Conservation (phyloP, 2,329 filamentous ascomycete genomes). For the Aspergillus quadricinctus region DNA sequence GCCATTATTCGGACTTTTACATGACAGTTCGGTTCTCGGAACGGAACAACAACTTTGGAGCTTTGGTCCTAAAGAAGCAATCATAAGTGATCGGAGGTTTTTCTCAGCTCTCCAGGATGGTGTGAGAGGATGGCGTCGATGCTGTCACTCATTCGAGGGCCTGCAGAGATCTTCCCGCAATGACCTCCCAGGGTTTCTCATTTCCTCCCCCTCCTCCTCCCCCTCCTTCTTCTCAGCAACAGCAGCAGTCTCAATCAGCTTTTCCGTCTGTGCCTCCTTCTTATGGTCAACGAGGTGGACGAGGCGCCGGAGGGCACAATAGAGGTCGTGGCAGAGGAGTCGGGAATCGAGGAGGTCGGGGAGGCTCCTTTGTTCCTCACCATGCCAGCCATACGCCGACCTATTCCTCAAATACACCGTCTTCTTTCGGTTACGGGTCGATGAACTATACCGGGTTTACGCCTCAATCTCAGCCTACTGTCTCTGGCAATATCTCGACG, state of each 20-base stretch:
- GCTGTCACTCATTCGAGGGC: conserved; percentile 21
- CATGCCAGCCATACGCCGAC: conserved; percentile 16
- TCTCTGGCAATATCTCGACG: conserved; percentile 20
- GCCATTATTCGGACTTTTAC: background rate
- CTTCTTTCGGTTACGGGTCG: conserved; percentile 23
- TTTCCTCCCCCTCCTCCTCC: conserved; percentile 46
- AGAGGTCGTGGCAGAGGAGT: conserved; percentile 34
- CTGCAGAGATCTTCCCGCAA: conserved; percentile 22
- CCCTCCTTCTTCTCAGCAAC: conserved; percentile 25
- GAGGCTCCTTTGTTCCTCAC: conserved; percentile 21
- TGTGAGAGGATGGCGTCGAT: conserved; percentile 22
- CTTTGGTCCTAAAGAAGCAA: background rate
- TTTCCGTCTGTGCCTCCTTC: conserved; percentile 15
- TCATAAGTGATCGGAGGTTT: background rate
- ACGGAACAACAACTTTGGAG: conserved; percentile 17
- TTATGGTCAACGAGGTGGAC: conserved; percentile 24
- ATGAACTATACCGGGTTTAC: conserved; percentile 29
- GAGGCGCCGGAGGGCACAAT: conserved; percentile 21
- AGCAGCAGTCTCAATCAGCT: conserved; percentile 13
- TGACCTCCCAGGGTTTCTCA: conserved; percentile 42
- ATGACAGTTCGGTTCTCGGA: conserved; percentile 11
- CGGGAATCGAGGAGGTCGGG: conserved; percentile 26
- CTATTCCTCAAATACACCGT: conserved; percentile 20
- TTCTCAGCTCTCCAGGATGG: conserved; percentile 14
- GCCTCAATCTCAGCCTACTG: conserved; percentile 20